A percentile compares a stretch with the other conserved stretches of the same genome.
phyloP scores from a whole-genome alignment of 2,329 filamentous ascomycete genomes.

The Xylariaceae sp. region DNA sequence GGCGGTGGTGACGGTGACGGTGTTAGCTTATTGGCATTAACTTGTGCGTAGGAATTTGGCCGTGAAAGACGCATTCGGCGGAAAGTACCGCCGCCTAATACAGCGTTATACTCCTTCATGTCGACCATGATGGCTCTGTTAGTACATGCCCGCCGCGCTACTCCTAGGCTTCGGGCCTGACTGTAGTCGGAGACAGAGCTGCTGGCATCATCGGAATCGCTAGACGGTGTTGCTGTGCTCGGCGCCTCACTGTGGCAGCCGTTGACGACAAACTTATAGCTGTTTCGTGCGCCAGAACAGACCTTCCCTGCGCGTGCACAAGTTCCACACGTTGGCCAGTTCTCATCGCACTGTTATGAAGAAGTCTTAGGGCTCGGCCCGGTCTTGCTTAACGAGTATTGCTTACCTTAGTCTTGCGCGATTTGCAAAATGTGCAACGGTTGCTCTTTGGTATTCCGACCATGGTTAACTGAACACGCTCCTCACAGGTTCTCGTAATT shows the following conservation, averaged over 20 bases:
- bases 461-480: conserved; percentile 21
- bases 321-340: conserved; percentile 36
- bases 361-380: conserved; percentile 9
- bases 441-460: conserved; percentile 38
- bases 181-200: conserved; percentile 1
- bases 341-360: conserved; percentile 33
- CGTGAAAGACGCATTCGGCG: conserved; percentile 21
- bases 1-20: conserved; percentile 14
- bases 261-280: conserved; percentile 35
- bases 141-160: background rate
- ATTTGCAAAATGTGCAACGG: conserved; percentile 36
- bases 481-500: too few relatives aligned
- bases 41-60: conserved; percentile 2
- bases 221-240: background rate
- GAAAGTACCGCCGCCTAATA: conserved; percentile 16
- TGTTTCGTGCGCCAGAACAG: conserved; percentile 33
- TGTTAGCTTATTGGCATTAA: conserved; percentile 1
- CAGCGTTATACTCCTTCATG: conserved; percentile 22
- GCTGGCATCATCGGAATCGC: conserved; percentile 11
- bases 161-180: background rate
- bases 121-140: conserved; percentile 18
- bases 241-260: conserved; percentile 32
- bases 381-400: background rate
- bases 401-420: conserved; percentile 36
- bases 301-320: conserved; percentile 32